A percentile compares a stretch with the other conserved stretches of the same genome.
Conservation (phyloP, 768 basidiomycete genomes). For the Rhodosporidiobolus sp. region DNA sequence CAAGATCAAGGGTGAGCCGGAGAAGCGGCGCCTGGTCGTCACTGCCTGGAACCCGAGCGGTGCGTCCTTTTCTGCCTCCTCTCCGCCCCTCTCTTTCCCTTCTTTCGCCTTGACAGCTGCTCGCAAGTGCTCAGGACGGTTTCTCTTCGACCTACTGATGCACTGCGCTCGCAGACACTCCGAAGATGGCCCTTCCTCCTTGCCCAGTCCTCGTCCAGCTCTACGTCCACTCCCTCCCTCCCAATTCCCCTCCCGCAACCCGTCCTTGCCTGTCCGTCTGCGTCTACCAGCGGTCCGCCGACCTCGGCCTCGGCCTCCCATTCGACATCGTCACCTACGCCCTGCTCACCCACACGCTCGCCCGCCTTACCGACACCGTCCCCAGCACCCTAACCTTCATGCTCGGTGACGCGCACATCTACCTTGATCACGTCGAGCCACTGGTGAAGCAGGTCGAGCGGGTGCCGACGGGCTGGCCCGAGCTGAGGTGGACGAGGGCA, state of each 20-base stretch:
- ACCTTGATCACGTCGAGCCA: constrained; percentile 81
- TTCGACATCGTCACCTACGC: constrained; percentile 97
- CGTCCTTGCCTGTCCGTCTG: constrained; percentile 86
- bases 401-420: constrained; percentile 96
- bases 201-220: constrained; percentile 99
- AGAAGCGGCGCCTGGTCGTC: constrained; percentile 85
- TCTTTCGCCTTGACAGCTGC: neutral
- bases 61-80: constrained; percentile 47
- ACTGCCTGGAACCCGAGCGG: constrained; percentile 97
- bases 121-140: neutral
- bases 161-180: constrained; percentile 62
- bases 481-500: constrained; percentile 65
- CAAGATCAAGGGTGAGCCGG: constrained; percentile 88
- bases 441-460: constrained; percentile 74
- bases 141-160: neutral
- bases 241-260: constrained; percentile 54
- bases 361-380: constrained; percentile 76
- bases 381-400: constrained; percentile 87
- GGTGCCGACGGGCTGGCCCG: constrained; percentile 76
- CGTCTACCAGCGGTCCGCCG: constrained; percentile 96
- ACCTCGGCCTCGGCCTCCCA: constrained; percentile 91
- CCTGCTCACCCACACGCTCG: constrained; percentile 93
- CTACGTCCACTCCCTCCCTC: constrained; percentile 79
- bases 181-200: constrained; percentile 90
- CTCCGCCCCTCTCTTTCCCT: neutral